phyloP scores from a whole-genome alignment of 768 basidiomycete genomes.

The Lactifluus rugatus region DNA sequence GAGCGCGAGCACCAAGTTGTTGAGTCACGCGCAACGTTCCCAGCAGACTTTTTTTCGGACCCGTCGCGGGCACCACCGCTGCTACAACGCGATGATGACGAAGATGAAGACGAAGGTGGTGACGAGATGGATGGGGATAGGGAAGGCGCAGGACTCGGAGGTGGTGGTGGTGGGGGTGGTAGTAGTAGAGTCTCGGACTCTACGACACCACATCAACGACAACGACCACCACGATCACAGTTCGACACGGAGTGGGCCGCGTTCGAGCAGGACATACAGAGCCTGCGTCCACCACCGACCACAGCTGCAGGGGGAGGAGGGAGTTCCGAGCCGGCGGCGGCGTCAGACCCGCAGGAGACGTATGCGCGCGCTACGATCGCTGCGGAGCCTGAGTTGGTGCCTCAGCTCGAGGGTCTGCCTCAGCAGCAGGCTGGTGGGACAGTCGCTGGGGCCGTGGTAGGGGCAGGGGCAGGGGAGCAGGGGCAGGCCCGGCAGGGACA shows the following conservation, averaged over 20 bases:
- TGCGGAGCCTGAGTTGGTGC: constrained; percentile 54
- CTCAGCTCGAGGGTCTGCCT: constrained; percentile 41
- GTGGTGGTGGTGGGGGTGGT: too few relatives aligned
- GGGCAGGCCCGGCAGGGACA: constrained; percentile 18
- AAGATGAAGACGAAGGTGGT: constrained; percentile 27
- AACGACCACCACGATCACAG: constrained; percentile 23
- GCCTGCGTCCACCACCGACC: background rate
- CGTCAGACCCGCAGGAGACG: constrained; percentile 30
- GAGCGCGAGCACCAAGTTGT: constrained; percentile 17
- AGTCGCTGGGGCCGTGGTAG: constrained; percentile 21
- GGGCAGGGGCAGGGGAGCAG: constrained; percentile 12
- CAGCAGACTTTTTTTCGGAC: constrained; percentile 76
- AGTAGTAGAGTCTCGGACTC: background rate
- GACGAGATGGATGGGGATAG: constrained; percentile 7
- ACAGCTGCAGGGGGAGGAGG: background rate
- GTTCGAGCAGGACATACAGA: constrained; percentile 51
- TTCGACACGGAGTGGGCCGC: constrained; percentile 66
- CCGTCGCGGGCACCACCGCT: constrained; percentile 41
- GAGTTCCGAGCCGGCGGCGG: background rate
- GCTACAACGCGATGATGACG: constrained; percentile 27
- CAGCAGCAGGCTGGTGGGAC: constrained; percentile 13
- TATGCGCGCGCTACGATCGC: constrained; percentile 64
- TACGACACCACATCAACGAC: constrained; percentile 19
- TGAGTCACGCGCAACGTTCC: constrained; percentile 30
- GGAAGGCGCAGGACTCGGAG: too few relatives aligned